These are phyloP conservation scores for Candida hispaniensis DNA, from an alignment of 805 yeast species.

Conservation along the genomic window DNA sequence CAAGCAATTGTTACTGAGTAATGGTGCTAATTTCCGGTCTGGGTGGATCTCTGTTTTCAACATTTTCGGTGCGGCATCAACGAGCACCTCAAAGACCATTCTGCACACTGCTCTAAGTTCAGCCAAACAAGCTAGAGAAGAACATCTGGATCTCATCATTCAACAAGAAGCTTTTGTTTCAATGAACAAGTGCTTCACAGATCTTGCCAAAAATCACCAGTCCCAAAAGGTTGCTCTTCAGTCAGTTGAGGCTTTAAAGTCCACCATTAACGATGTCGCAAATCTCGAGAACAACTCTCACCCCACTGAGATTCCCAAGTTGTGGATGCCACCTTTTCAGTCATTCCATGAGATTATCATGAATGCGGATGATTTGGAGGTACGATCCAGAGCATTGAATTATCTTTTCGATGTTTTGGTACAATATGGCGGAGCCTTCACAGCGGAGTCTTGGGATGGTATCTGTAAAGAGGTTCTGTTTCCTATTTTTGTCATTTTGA, in stretches of 20 bases:
- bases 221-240: conserved; percentile 74
- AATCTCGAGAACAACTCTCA: conserved; percentile 23
- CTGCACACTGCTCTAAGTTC: conserved; percentile 56
- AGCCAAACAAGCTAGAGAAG: conserved; percentile 49
- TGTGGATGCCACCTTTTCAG: conserved; percentile 79
- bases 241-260: conserved; percentile 62
- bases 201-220: conserved; percentile 70
- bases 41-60: conserved; percentile 92
- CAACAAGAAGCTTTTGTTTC: conserved; percentile 58
- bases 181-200: conserved; percentile 64
- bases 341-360: conserved; percentile 83
- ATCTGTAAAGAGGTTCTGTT: conserved; percentile 69
- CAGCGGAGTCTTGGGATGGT: conserved; percentile 67
- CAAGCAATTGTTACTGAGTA: conserved; percentile 69
- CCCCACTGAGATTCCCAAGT: conserved; percentile 26
- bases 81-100: conserved; percentile 41
- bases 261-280: conserved; percentile 17
- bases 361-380: conserved; percentile 91
- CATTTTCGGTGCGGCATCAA: conserved; percentile 65
- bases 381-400: conserved; percentile 77
- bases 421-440: conserved; percentile 69
- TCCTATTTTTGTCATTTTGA: conserved; percentile 79
- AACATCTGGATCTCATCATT: conserved; percentile 51
- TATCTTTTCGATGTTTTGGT: conserved; percentile 72
- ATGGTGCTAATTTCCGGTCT: conserved; percentile 64